Evolutionary conservation across 371 early-diverging fungal genomes (phyloP).

Genomic region (Circinella minor): DNA sequence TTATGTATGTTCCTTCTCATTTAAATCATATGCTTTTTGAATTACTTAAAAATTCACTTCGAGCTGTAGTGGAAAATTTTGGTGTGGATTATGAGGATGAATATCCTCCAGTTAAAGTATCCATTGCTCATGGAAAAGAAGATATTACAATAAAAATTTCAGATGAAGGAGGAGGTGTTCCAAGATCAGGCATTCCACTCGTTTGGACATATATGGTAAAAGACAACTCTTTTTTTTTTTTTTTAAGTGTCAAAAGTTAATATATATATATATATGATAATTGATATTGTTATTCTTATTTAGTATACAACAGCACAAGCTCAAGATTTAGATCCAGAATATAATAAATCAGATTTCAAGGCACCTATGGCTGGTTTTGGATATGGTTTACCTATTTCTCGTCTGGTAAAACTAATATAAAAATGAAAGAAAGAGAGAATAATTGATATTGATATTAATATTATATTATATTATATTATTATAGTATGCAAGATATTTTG

Average conservation of each 20-base stretch:
- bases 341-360: constrained; percentile 81
- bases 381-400: constrained; percentile 85
- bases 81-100: constrained; percentile 84
- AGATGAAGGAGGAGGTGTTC: constrained; percentile 97
- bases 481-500: constrained; percentile 91
- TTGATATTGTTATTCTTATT: not conserved
- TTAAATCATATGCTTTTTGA: constrained; percentile 98
- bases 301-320: constrained; percentile 27
- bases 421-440: not conserved
- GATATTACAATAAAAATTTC: constrained; percentile 97
- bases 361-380: constrained; percentile 98
- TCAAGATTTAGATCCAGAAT: constrained; percentile 66
- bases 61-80: constrained; percentile 93
- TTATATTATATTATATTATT: not conserved
- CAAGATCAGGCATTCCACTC: constrained; percentile 85
- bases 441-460: not conserved
- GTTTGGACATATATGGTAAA: constrained; percentile 95
- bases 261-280: not conserved
- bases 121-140: constrained; percentile 95
- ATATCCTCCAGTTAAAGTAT: constrained; percentile 90
- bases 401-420: constrained; percentile 50
- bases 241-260: not conserved
- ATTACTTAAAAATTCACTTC: constrained; percentile 92
- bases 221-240: not conserved
- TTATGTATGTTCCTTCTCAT: constrained; percentile 97